Evolutionary conservation across 192 early-diverging fungal genomes (phyloP).

Genomic region (Chytriomyces hyalinus): DNA sequence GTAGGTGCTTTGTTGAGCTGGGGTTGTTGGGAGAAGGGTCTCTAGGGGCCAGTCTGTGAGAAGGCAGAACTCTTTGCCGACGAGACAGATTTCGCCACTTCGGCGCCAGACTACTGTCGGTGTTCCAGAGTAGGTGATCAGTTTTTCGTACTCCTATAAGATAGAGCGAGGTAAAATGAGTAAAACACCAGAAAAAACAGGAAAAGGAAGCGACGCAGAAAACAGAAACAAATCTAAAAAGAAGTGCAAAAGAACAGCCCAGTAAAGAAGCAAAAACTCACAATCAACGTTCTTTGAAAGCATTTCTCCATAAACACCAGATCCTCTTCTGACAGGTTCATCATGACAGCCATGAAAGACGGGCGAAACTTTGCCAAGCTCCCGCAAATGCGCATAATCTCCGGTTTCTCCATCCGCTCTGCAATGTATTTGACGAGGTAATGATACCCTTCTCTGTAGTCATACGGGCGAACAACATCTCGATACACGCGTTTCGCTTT

Average conservation of each 20-base stretch:
- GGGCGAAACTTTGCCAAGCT: constrained; percentile 90
- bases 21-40: constrained; percentile 58
- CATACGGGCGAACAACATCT: constrained; percentile 80
- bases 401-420: constrained; percentile 80
- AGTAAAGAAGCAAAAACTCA: constrained; percentile 43
- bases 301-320: constrained; percentile 97
- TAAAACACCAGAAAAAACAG: no score
- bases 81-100: constrained; percentile 93
- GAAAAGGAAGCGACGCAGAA: no score
- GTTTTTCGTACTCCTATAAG: constrained; percentile 87
- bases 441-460: constrained; percentile 93
- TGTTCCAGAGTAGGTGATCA: constrained; percentile 94
- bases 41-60: constrained; percentile 91
- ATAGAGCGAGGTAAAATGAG: neutral
- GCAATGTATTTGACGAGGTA: constrained; percentile 83
- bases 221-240: no score
- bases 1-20: constrained; percentile 69
- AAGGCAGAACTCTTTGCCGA: constrained; percentile 95
- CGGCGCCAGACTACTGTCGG: constrained; percentile 96
- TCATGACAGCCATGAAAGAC: constrained; percentile 90
- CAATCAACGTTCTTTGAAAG: constrained; percentile 83
- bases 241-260: no score
- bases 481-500: constrained; percentile 76
- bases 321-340: constrained; percentile 93
- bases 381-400: constrained; percentile 87